Evolutionary conservation across 2,329 filamentous ascomycete genomes (phyloP), one percentile per base, ranked within the genome.

Genomic region (Pyrenophora tritici-repentis): DNA sequence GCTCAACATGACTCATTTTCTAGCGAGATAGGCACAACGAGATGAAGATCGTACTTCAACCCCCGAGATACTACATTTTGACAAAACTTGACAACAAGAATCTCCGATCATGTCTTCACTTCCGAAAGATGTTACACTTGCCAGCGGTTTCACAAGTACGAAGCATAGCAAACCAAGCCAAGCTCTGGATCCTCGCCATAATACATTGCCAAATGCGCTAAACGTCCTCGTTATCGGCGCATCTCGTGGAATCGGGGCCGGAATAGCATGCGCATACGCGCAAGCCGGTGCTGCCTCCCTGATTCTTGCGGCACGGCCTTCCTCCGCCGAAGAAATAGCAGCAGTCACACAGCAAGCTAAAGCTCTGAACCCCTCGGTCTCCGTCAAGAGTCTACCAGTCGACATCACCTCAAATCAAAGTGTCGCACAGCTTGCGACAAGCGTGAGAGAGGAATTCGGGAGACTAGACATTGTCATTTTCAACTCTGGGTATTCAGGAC

Each of bases 401-500:
- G 71, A 76, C 40, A 66, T 76, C 22, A 62, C 68, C 1, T 66
- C 53, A 0, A 53, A 62, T 1, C 10, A 39, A 7, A 64, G 64
- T 20, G 68, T 75, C 20, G 56, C 62, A 0, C 48, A 60, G 4
- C 56, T 70, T 2, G 65, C 61, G 1, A 8, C 41, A 16, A 46
- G 34, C 0, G 46, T 75, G 1, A 60, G 63, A 41, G 17, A 61
- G 13, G 53, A 61, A 9, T 46, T 66, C 14, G 61, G 62, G 17
- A 61, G 52, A 3, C 52, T 77, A 3, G 73, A 77, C 48, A 54
- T 76, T 36, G 44, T 76, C 2, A 59, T 76, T 39, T 65, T 68
- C 37, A 76, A 76, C 40, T 73, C 72, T 7, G 74, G 73, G 0
- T 73, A 69, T 50, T 68, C 72, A 0, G 73, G 72, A 0, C 67